These are phyloP conservation scores for Polytrichum formosum DNA, from an alignment of 225 moss, liverwort and hornwort species.

Conservation along the genomic window DNA sequence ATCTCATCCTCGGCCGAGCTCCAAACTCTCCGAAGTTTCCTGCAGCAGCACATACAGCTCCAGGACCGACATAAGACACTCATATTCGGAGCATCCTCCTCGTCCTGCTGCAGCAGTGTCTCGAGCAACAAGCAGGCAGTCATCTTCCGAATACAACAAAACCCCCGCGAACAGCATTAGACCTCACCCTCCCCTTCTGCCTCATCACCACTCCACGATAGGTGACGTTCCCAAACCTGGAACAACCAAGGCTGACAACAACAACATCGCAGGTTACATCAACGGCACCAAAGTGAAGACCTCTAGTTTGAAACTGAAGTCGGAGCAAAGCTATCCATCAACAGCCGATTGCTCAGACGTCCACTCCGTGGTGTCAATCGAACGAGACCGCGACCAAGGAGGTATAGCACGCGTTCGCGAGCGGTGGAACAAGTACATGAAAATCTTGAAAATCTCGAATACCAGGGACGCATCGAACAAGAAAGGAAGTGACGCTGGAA, in stretches of 20 bases:
- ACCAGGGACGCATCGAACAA: conserved; percentile 26
- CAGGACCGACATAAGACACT: not conserved
- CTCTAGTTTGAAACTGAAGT: conserved; percentile 26
- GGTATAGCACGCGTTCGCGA: conserved; percentile 59
- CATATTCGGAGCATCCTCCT: conserved; percentile 4
- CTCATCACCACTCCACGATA: too few relatives aligned
- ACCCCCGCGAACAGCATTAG: conserved; percentile 18
- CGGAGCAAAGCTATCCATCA: conserved; percentile 12
- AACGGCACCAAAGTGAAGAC: conserved; percentile 10
- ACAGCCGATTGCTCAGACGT: conserved; percentile 35
- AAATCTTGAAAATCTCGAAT: conserved; percentile 61
- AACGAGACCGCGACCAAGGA: conserved; percentile 52
- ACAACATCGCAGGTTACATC: conserved; percentile 7
- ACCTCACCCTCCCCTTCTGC: conserved; percentile 41
- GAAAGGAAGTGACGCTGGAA: conserved; percentile 19
- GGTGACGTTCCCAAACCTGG: not conserved
- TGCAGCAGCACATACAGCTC: conserved; percentile 3
- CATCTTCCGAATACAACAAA: not conserved
- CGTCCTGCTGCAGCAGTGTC: not conserved
- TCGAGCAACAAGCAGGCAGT: not conserved
- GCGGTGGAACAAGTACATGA: conserved; percentile 66
- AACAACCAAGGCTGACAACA: conserved; percentile 14
- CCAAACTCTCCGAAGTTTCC: conserved; percentile 25
- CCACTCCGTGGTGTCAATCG: conserved; percentile 31
- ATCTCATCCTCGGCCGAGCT: conserved; percentile 12